Base-by-base conservation (phyloP, 345 rosid genomes). In the Gossypioides kirkii region DNA sequence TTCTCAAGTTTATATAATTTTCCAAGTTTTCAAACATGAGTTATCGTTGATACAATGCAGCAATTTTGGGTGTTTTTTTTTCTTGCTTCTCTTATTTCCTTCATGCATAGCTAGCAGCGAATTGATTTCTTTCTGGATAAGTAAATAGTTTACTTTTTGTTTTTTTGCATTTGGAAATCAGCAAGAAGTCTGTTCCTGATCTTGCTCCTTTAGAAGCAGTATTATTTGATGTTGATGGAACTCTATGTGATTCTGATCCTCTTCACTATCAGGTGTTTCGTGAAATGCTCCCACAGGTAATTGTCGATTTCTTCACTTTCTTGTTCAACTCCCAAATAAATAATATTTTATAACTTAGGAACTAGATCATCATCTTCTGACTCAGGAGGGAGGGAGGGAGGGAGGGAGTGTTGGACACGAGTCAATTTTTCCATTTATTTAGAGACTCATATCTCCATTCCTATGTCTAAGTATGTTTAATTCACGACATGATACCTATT, bases 181-280 rank as follows among this genome's bases (percentile, higher is more conserved):
- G 97, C 84, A 82, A 77, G 68, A 77, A 52, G 70, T 80, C 87
- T 73, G 84, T 92, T 3, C 68, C 85, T 17, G 83, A 82, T 68
- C 82, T 86, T 62, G 96, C 90, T 71, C 96, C 99, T 1, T 69
- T 90, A 59, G 88, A 91, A 77, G 98, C 94, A 8, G 84, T 95
- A 49, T 71, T 92, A 60, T 95, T 95, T 70, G 99, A 95, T 59
- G 90, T 95, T 22, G 99, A 95, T 80, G 99, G 99, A 79, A 95
- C 97, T 22, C 86, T 95, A 1, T 92, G 98, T 76, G 99, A 92
- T 81, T 85, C 99, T 22, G 97, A 92, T 84, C 98, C 98, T 28
- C 80, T 92, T 79, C 99, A 95, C 77, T 78, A 74, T 73, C 28
- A 81, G 17, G 87, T 91, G 73, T 95, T 89, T 64, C 78, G 81